Evolutionary conservation across 192 early-diverging fungal species (phyloP).

Genomic region (Gigaspora rosea): DNA sequence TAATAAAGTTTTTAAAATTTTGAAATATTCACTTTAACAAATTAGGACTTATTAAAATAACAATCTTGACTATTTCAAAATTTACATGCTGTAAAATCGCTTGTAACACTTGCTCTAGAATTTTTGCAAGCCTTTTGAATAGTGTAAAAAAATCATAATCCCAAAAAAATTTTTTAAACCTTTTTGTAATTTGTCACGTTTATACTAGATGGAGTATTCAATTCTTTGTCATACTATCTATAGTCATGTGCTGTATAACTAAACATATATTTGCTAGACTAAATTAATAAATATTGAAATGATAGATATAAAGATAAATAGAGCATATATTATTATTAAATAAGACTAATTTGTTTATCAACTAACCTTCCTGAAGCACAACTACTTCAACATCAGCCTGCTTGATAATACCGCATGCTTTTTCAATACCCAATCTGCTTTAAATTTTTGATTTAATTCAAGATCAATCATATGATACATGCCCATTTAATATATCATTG

Average conservation of each 20-base stretch:
- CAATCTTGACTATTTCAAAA: constrained; percentile 91
- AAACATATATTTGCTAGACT: constrained; percentile 90
- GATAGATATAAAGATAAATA: not conserved
- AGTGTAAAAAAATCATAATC: not conserved
- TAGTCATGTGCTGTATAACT: constrained; percentile 92
- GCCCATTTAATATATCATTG: constrained; percentile 60
- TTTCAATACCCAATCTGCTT: constrained; percentile 90
- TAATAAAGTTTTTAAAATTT: not conserved
- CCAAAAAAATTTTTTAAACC: constrained; percentile 31
- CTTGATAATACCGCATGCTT: constrained; percentile 85
- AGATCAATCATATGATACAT: constrained; percentile 94
- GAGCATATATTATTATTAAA: not conserved
- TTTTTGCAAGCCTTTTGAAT: constrained; percentile 63
- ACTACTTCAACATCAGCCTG: constrained; percentile 93
- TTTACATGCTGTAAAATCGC: constrained; percentile 85
- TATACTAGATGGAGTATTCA: constrained; percentile 88
- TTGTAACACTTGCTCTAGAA: constrained; percentile 94
- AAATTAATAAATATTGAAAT: constrained; percentile 33
- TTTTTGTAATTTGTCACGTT: constrained; percentile 93
- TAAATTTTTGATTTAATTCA: constrained; percentile 87
- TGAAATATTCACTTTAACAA: no score
- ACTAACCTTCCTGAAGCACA: constrained; percentile 74
- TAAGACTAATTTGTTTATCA: not conserved
- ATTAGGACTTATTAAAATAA: constrained; percentile 96
- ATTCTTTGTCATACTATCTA: constrained; percentile 92